Percentiles rank a stretch among this genome's conserved stretches.
Evolutionary conservation across 495 filamentous ascomycete species (phyloP).

Genomic region (Margaritispora aquatica): DNA sequence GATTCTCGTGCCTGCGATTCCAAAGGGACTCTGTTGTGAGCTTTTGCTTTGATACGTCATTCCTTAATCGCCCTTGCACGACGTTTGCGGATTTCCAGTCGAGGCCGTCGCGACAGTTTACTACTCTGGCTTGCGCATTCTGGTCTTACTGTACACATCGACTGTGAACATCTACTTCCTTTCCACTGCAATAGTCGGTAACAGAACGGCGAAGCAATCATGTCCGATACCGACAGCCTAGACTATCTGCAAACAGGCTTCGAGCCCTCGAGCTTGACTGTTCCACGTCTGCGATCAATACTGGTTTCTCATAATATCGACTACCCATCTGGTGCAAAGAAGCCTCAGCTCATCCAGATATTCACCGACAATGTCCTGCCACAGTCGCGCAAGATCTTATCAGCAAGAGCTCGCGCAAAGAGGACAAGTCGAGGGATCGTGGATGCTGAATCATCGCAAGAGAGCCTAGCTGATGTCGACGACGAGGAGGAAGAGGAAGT

Average conservation of each 20-base stretch:
- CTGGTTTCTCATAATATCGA: conserved; percentile 78
- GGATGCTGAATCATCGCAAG: conserved; percentile 52
- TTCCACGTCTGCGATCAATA: conserved; percentile 81
- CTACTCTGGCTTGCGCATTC: too few species aligned
- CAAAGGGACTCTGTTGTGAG: background rate
- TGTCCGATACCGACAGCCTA: conserved; percentile 58
- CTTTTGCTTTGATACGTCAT: background rate
- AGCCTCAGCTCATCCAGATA: conserved; percentile 75
- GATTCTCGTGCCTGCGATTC: background rate
- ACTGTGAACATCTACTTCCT: background rate
- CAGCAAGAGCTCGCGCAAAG: conserved; percentile 67
- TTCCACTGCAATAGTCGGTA: too few species aligned
- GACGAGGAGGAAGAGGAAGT: conserved; percentile 36
- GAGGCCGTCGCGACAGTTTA: background rate
- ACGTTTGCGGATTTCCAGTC: background rate
- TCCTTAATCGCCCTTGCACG: background rate
- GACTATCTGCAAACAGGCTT: conserved; percentile 82
- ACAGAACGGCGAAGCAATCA: conserved; percentile 27
- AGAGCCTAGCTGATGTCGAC: conserved; percentile 32
- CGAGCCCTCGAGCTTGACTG: conserved; percentile 74
- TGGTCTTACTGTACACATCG: too few species aligned
- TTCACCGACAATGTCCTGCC: conserved; percentile 77
- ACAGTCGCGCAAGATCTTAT: conserved; percentile 65
- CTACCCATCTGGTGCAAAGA: conserved; percentile 83
- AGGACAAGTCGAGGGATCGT: conserved; percentile 80